Evolutionary conservation across 2,329 filamentous ascomycete genomes (phyloP).

Genomic region (Neurospora sp.): DNA sequence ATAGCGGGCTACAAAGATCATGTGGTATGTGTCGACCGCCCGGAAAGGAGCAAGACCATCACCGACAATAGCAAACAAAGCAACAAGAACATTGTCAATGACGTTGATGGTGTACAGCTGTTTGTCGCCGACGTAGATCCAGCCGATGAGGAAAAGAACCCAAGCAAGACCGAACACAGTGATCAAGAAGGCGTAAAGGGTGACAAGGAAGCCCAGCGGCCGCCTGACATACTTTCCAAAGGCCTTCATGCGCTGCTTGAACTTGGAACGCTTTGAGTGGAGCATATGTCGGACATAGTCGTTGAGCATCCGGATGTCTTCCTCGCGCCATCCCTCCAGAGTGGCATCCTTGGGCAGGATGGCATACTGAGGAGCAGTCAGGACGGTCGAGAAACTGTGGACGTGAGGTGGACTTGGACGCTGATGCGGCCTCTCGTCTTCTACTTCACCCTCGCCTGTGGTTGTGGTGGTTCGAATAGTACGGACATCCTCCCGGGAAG

Average conservation of each 20-base stretch:
- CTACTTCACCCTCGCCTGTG: neutral
- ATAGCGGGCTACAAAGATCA: conserved; percentile 72
- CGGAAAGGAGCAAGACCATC: conserved; percentile 67
- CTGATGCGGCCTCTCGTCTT: conserved; percentile 13
- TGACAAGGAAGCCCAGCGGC: conserved; percentile 75
- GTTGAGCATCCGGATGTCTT: conserved; percentile 68
- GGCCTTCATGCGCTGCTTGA: conserved; percentile 70
- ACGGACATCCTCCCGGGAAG: conserved; percentile 16
- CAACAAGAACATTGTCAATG: conserved; percentile 62
- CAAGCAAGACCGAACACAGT: conserved; percentile 78
- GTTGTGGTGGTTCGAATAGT: neutral
- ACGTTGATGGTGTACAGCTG: conserved; percentile 62
- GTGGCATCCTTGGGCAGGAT: conserved; percentile 66
- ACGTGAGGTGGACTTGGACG: conserved; percentile 17
- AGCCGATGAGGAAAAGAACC: conserved; percentile 86
- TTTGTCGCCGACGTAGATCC: conserved; percentile 70
- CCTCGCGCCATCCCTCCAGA: conserved; percentile 64
- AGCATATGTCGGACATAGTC: conserved; percentile 84
- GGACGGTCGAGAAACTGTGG: conserved; percentile 54
- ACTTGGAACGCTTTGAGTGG: conserved; percentile 68
- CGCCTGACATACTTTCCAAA: conserved; percentile 71
- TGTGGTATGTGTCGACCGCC: conserved; percentile 76
- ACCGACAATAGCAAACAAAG: conserved; percentile 60
- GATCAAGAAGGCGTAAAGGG: conserved; percentile 72
- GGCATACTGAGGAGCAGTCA: conserved; percentile 66